phyloP scores from a whole-genome alignment of 2,329 filamentous ascomycete species.

The Pseudodiploospora longispora region DNA sequence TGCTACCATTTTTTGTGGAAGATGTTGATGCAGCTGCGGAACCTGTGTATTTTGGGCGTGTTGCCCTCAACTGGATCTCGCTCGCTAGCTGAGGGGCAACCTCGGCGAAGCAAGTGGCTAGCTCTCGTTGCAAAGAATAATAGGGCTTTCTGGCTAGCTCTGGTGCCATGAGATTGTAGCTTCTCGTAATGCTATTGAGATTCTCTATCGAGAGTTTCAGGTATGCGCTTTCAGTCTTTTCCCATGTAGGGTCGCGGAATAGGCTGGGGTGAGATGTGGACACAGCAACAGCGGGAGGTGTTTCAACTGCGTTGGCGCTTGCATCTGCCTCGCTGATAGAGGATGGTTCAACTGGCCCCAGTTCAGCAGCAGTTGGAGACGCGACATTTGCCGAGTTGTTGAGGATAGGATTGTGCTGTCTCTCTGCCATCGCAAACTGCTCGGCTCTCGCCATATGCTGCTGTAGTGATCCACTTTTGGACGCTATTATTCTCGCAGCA shows the following conservation, averaged over 20 bases:
- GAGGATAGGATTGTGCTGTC: constrained; percentile 46
- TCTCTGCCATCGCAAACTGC: constrained; percentile 69
- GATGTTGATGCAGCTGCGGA: constrained; percentile 19
- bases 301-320: too few relatives aligned
- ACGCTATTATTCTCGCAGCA: constrained; percentile 69
- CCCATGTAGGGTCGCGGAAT: constrained; percentile 74
- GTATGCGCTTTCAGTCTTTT: constrained; percentile 64
- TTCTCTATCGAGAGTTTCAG: constrained; percentile 66
- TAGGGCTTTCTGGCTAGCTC: constrained; percentile 91
- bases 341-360: too few relatives aligned
- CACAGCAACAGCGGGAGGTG: too few relatives aligned
- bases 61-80: constrained; percentile 64
- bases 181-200: constrained; percentile 71
- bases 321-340: too few relatives aligned
- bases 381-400: too few relatives aligned
- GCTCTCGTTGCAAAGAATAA: constrained; percentile 73
- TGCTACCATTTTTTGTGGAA: constrained; percentile 32
- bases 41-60: constrained; percentile 30
- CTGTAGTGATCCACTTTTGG: constrained; percentile 64
- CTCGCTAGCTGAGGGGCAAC: constrained; percentile 68
- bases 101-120: constrained; percentile 74
- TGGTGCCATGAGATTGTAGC: constrained; percentile 93
- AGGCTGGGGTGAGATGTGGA: constrained; percentile 28
- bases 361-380: too few relatives aligned
- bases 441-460: constrained; percentile 65